These are phyloP conservation scores for Boletus rubescentipes DNA, from an alignment of 768 basidiomycete genomes.

Conservation along the genomic window DNA sequence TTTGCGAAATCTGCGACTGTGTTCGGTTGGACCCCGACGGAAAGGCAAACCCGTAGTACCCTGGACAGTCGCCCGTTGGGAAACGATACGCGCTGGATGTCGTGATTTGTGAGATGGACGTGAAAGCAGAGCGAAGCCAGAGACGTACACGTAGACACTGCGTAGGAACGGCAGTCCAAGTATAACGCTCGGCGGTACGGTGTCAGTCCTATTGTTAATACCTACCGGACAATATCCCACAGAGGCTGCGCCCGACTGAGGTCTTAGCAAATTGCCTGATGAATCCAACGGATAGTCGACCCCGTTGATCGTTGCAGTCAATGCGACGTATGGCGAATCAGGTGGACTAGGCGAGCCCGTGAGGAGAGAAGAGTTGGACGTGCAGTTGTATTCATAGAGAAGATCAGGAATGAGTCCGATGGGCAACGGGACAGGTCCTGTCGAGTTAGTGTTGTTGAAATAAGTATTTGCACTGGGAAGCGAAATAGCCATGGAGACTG, in stretches of 20 bases:
- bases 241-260: neutral
- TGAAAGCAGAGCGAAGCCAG: neutral
- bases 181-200: slow-evolving; percentile 11
- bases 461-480: slow-evolving; percentile 21
- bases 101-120: neutral
- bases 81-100: slow-evolving; percentile 31
- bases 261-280: slow-evolving; percentile 20
- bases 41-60: slow-evolving; percentile 34
- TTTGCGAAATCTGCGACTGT: slow-evolving; percentile 28
- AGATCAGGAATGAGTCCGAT: neutral
- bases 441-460: slow-evolving; percentile 15
- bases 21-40: slow-evolving; percentile 29
- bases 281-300: slow-evolving; percentile 33
- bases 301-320: slow-evolving; percentile 32
- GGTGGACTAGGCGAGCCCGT: neutral
- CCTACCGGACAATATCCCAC: slow-evolving; percentile 22
- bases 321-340: slow-evolving; percentile 20
- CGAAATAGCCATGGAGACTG: slow-evolving; percentile 16
- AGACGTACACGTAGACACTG: slow-evolving; percentile 32
- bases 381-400: slow-evolving; percentile 18
- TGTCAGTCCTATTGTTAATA: slow-evolving; percentile 12
- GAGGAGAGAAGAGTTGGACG: neutral
- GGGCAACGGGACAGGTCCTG: slow-evolving; percentile 23
- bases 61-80: slow-evolving; percentile 29
- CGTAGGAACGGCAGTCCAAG: slow-evolving; percentile 31